Conservation (phyloP, 2,329 filamentous ascomycete species). For the Chaetomiaceae sp. region DNA sequence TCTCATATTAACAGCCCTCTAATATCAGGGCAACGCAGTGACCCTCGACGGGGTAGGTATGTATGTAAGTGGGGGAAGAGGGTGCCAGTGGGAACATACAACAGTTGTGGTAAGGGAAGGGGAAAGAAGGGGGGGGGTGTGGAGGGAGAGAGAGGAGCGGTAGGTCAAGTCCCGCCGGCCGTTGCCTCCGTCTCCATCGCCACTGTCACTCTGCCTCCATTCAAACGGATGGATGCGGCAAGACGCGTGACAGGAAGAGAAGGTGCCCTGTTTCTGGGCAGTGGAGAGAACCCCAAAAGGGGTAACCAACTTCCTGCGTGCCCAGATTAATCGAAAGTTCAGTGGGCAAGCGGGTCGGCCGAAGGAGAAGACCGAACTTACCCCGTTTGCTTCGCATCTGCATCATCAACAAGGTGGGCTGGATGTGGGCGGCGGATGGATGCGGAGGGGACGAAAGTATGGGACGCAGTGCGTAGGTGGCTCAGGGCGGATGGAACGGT, state of each 20-base stretch:
- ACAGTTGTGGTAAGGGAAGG: too few species aligned
- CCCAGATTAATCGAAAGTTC: background rate
- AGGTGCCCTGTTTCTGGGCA: constrained; percentile 3
- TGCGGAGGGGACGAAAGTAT: background rate
- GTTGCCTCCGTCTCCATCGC: background rate
- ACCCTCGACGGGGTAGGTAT: too few species aligned
- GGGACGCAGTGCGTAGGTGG: constrained; percentile 1
- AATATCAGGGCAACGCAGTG: too few species aligned
- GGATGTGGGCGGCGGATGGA: constrained; percentile 3
- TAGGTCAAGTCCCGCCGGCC: background rate
- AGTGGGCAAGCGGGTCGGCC: background rate
- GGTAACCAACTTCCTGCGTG: background rate
- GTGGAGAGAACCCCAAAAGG: constrained; percentile 2
- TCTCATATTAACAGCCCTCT: background rate
- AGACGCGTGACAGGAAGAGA: constrained; percentile 2
- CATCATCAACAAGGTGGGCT: too few species aligned
- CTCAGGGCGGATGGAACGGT: constrained; percentile 10
- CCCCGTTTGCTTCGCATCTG: background rate
- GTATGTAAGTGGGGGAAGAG: too few species aligned
- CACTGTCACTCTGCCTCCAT: background rate
- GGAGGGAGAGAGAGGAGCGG: background rate
- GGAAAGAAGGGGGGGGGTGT: too few species aligned
- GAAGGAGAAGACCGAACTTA: background rate
- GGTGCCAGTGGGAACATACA: too few species aligned
- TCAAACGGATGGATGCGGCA: constrained; percentile 6